Percentiles rank a stretch among this genome's conserved stretches.
These are phyloP conservation scores for Knoxdaviesia capensis DNA, from an alignment of 2,329 filamentous ascomycete species.

Conservation along the genomic window DNA sequence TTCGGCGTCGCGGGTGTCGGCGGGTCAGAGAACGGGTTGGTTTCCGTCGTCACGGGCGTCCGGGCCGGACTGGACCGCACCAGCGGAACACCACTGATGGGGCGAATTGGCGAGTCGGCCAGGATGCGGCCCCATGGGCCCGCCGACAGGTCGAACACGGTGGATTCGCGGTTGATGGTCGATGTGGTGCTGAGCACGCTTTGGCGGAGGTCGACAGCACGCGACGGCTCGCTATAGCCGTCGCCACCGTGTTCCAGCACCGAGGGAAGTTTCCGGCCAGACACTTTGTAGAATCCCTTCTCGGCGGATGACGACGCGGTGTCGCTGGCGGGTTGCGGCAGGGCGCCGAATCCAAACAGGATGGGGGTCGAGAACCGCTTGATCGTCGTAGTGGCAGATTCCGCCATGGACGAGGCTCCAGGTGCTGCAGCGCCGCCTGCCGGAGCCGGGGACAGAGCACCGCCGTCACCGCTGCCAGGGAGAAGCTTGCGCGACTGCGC, in stretches of 20 bases:
- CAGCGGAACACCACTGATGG: conserved; percentile 37
- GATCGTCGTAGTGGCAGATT: too few species aligned
- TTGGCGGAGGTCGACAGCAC: conserved; percentile 7
- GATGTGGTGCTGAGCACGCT: conserved; percentile 19
- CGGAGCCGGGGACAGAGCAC: conserved; percentile 3
- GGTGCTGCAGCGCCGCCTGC: conserved; percentile 7
- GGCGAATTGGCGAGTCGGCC: conserved; percentile 36
- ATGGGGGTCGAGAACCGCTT: conserved; percentile 20
- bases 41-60: conserved; percentile 18
- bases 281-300: conserved; percentile 42
- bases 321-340: conserved; percentile 13
- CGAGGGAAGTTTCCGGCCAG: conserved; percentile 42
- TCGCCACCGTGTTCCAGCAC: conserved; percentile 42
- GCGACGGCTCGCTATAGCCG: conserved; percentile 31
- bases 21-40: too few species aligned
- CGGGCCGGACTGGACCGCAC: conserved; percentile 45
- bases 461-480: conserved; percentile 8
- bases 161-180: conserved; percentile 5
- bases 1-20: conserved; percentile 13
- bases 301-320: conserved; percentile 20
- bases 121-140: conserved; percentile 21
- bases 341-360: conserved; percentile 22
- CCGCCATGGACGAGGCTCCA: conserved; percentile 2
- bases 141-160: conserved; percentile 16
- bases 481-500: conserved; percentile 12